These are phyloP conservation scores for Stachybotrys chartarum DNA, from an alignment of 2,329 filamentous ascomycete genomes.

Conservation along the genomic window DNA sequence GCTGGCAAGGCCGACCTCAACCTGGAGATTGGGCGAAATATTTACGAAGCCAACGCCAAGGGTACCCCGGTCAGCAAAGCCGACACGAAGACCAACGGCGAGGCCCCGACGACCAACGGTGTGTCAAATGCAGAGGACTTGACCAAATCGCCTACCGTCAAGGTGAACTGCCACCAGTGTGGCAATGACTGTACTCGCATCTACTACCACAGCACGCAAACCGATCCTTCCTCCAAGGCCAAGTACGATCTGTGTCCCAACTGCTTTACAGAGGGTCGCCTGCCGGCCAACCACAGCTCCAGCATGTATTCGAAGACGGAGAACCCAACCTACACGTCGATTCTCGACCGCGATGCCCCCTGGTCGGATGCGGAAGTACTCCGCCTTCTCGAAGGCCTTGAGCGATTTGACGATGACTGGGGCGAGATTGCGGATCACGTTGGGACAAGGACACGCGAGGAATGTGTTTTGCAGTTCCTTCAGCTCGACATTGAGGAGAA, in stretches of 20 bases:
- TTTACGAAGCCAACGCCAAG: constrained; percentile 89
- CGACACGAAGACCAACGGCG: constrained; percentile 70
- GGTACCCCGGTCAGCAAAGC: constrained; percentile 61
- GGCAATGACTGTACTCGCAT: constrained; percentile 76
- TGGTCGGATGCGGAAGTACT: constrained; percentile 90
- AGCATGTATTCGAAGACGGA: constrained; percentile 85
- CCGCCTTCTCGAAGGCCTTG: constrained; percentile 82
- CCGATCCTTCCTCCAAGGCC: constrained; percentile 53
- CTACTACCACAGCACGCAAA: constrained; percentile 52
- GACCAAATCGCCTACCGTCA: constrained; percentile 57
- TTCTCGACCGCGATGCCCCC: constrained; percentile 76
- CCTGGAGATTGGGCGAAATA: constrained; percentile 87
- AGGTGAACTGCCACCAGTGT: constrained; percentile 83
- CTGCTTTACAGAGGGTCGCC: constrained; percentile 78
- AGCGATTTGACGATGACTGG: constrained; percentile 95
- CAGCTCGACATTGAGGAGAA: constrained; percentile 97
- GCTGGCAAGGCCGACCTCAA: constrained; percentile 75
- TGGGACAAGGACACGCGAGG: constrained; percentile 82
- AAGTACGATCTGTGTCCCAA: constrained; percentile 88
- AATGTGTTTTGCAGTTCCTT: constrained; percentile 94
- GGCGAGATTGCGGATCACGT: constrained; percentile 88
- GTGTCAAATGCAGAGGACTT: constrained; percentile 49
- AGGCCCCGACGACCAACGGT: constrained; percentile 61
- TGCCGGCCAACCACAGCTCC: constrained; percentile 71
- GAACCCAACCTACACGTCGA: constrained; percentile 71